Conservation (phyloP, 148 eudicot genomes). For the Gaultheria prostrata region DNA sequence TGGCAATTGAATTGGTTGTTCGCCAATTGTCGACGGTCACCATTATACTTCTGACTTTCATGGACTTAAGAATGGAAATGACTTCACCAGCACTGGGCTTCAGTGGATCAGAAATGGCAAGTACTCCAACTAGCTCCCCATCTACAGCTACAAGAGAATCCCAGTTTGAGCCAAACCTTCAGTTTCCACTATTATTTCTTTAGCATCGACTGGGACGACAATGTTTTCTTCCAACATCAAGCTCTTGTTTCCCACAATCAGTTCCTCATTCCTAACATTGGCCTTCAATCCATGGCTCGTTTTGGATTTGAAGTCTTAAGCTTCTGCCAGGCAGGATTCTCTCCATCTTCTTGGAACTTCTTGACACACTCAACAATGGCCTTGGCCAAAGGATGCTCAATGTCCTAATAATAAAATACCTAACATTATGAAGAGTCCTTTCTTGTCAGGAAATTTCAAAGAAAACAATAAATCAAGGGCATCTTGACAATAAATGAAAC, state of each 20-base stretch:
- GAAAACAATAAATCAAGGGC: not conserved
- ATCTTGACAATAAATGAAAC: not conserved
- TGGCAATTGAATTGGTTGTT: slow-evolving; percentile 75
- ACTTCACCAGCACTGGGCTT: slow-evolving; percentile 64
- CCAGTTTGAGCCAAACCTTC: slow-evolving; percentile 78
- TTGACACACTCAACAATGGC: slow-evolving; percentile 74
- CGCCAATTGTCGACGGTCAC: slow-evolving; percentile 85
- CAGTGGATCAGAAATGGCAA: slow-evolving; percentile 74
- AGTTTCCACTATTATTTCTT: slow-evolving; percentile 56
- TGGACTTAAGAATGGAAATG: slow-evolving; percentile 70
- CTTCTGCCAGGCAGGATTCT: slow-evolving; percentile 54
- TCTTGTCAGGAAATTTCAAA: not conserved
- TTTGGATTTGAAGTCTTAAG: slow-evolving; percentile 51
- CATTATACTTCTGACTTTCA: slow-evolving; percentile 74
- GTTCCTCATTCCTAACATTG: slow-evolving; percentile 43
- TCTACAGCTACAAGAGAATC: slow-evolving; percentile 67
- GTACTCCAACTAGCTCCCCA: slow-evolving; percentile 49
- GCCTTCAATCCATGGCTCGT: slow-evolving; percentile 79
- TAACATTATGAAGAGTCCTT: not conserved
- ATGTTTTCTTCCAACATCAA: slow-evolving; percentile 55
- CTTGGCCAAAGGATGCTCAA: slow-evolving; percentile 84
- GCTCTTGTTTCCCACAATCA: slow-evolving; percentile 73
- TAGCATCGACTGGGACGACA: slow-evolving; percentile 46
- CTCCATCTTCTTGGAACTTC: slow-evolving; percentile 58
- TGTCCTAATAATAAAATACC: slow-evolving; percentile 42